Evolutionary conservation across 179 eudicot species (phyloP), one percentile per base, ranked within the genome.

Genomic region (Corrigiola litoralis): DNA sequence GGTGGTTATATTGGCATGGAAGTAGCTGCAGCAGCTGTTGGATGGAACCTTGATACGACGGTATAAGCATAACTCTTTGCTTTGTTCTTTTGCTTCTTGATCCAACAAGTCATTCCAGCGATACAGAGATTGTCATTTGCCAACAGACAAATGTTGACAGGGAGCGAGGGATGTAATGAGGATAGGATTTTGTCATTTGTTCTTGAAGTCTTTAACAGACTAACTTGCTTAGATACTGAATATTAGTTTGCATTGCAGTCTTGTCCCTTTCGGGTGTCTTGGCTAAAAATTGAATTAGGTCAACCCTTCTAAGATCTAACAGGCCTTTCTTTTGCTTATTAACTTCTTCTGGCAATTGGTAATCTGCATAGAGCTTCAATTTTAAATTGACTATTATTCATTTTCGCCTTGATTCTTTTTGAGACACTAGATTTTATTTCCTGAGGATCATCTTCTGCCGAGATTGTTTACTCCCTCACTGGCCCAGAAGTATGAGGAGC

Each of bases 1-100:
- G 99, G 99, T 77, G 99, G 99, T 59, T 95, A 95, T 68, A 91
- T 95, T 70, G 99, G 99, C 73, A 95, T 95, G 99, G 99, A 95
- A 81, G 90, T 91, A 75, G 97, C 97, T 67, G 99, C 99, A 44
- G 97, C 99, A 23, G 81, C 97, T 63, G 90, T 80, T 52, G 96
- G 81, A 21, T 95, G 99, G 99, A 88, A 88, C 65, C 88, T 86
- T 63, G 99, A 95, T 75, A 95, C 99, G 20, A 91, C 96, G 61
- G 99, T 95, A 77, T 67, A 84, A 29, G 11, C 27, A 24, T 24
- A n/a, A 36, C 20, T 18, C 0, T 66, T 48, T 58, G 38, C 34
- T 55, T 50, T 20, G 14, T 31, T n/a, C n/a, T n/a, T n/a, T n/a
- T n/a, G n/a, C n/a, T n/a, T n/a, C n/a, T n/a, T n/a, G n/a, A n/a